Evolutionary conservation across 345 rosid genomes (phyloP).

Genomic region (Orychophragmus violaceus): DNA sequence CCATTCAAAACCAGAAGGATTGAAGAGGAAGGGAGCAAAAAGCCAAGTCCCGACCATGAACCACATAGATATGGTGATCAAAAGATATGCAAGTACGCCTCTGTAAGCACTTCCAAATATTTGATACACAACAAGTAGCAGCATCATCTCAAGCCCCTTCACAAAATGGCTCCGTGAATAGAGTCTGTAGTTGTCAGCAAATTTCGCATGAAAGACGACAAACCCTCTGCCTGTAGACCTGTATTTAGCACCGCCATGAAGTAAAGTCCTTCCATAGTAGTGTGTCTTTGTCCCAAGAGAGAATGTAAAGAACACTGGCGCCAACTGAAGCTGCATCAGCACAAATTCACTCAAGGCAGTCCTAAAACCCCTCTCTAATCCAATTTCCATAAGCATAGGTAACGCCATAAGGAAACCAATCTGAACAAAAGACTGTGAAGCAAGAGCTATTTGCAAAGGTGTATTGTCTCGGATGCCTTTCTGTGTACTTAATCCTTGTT

Average conservation of each 20-base stretch:
- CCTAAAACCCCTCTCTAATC: slow-evolving; percentile 92
- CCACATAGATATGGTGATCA: slow-evolving; percentile 96
- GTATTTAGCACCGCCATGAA: slow-evolving; percentile 97
- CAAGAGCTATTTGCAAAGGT: slow-evolving; percentile 98
- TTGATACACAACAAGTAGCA: slow-evolving; percentile 80
- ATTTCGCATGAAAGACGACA: slow-evolving; percentile 98
- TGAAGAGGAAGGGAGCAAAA: slow-evolving; percentile 95
- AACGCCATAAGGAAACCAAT: slow-evolving; percentile 94
- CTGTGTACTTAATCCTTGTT: slow-evolving; percentile 60
- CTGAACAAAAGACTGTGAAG: slow-evolving; percentile 97
- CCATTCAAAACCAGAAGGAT: slow-evolving; percentile 99
- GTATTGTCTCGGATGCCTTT: slow-evolving; percentile 81
- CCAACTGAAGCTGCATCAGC: slow-evolving; percentile 92
- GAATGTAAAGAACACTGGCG: slow-evolving; percentile 97
- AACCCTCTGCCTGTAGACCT: slow-evolving; percentile 97
- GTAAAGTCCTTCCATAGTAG: slow-evolving; percentile 90
- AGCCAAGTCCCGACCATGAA: slow-evolving; percentile 99
- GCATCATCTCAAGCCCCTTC: slow-evolving; percentile 94
- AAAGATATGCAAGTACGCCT: slow-evolving; percentile 75
- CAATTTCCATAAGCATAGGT: slow-evolving; percentile 99
- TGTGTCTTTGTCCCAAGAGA: slow-evolving; percentile 99
- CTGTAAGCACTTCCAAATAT: slow-evolving; percentile 83
- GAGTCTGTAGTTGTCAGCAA: slow-evolving; percentile 96
- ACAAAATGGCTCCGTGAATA: slow-evolving; percentile 99
- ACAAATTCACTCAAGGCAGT: slow-evolving; percentile 92